Conservation (phyloP, 768 basidiomycete genomes). For the Omphalotus guepiniiformis region DNA sequence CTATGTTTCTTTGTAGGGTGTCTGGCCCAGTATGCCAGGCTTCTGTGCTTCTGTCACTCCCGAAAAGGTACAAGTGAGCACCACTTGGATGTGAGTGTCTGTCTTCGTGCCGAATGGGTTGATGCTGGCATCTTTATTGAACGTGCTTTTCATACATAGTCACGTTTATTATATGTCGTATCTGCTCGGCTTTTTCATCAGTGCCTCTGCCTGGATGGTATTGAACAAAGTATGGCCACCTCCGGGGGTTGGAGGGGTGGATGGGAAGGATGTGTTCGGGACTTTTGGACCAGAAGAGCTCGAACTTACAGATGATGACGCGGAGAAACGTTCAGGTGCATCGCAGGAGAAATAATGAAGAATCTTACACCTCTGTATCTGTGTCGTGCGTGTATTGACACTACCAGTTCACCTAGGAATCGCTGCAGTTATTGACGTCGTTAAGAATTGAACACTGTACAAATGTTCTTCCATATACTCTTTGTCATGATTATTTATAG, state of each 20-base stretch:
- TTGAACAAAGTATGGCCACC: slow-evolving; percentile 21
- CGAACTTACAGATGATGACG: too few species aligned
- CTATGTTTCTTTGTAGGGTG: slow-evolving; percentile 16
- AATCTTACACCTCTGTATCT: too few species aligned
- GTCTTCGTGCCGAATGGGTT: neutral
- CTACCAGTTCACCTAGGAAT: too few species aligned
- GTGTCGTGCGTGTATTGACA: too few species aligned
- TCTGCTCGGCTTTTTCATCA: slow-evolving; percentile 21
- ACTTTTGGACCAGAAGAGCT: slow-evolving; percentile 18
- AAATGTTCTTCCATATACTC: too few species aligned
- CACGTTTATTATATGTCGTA: slow-evolving; percentile 24
- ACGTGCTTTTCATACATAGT: slow-evolving; percentile 6
- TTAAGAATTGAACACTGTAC: too few species aligned
- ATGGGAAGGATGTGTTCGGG: slow-evolving; percentile 19
- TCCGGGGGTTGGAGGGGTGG: slow-evolving; percentile 20
- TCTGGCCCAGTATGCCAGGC: slow-evolving; percentile 27
- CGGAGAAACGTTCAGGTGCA: too few species aligned
- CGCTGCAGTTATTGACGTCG: too few species aligned
- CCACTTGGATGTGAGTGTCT: slow-evolving; percentile 20
- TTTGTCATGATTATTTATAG: too few species aligned
- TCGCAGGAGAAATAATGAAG: too few species aligned
- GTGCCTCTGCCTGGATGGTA: slow-evolving; percentile 18
- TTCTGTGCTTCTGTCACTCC: slow-evolving; percentile 21
- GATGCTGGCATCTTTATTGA: too few species aligned
- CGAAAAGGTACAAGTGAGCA: slow-evolving; percentile 12